Base-by-base conservation (phyloP, 495 filamentous ascomycete genomes). In the Neurospora hispaniola region DNA sequence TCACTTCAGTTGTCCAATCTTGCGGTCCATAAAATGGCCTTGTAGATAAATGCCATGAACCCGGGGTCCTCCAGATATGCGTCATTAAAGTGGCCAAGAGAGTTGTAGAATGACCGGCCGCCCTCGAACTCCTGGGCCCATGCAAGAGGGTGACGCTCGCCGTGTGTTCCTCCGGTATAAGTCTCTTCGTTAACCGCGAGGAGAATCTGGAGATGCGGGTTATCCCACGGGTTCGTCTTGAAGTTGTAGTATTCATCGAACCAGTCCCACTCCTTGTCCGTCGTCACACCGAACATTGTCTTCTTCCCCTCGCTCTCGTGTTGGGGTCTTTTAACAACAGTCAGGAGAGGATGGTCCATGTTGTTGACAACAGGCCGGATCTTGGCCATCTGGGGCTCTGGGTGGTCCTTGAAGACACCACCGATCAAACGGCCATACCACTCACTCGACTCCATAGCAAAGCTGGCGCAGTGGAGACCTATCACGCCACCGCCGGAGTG, bases 201-300 rank as follows among this genome's bases (percentile, higher is more conserved):
- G 9, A 84, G 73, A n/a, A 81, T 77, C 6, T 62, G 54, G 12
- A 62, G 54, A 20, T 75, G 74, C 4, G 81, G 73, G 4, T 71
- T 74, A 2, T 69, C 69, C 2, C 62, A 27, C 8, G 80, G 79
- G 41, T 82, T 78, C 68, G 62, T 42, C 72, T 76, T 75, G 74
- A 83, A 82, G 73, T 81, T 81, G 70, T 84, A 84, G 80, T 80
- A 83, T 72, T 84, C 81, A 44, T 83, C 81, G 72, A 79, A 75
- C 80, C 81, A 84, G n/a, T 70, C 44, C 74, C 74, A 75, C 18
- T 16, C 66, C 18, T 27, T 70, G 2, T 54, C 39, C 27, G 39
- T 31, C 11, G 54, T 62, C 3, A 70, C 42, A 0, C n/a, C 40
- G n/a, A 62, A 18, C 18, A 10, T n/a, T 4, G 5, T 27, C 43